A percentile compares a stretch with the other conserved stretches of the same genome.
Conservation (phyloP, 345 rosid species). For the Combretum micranthum region DNA sequence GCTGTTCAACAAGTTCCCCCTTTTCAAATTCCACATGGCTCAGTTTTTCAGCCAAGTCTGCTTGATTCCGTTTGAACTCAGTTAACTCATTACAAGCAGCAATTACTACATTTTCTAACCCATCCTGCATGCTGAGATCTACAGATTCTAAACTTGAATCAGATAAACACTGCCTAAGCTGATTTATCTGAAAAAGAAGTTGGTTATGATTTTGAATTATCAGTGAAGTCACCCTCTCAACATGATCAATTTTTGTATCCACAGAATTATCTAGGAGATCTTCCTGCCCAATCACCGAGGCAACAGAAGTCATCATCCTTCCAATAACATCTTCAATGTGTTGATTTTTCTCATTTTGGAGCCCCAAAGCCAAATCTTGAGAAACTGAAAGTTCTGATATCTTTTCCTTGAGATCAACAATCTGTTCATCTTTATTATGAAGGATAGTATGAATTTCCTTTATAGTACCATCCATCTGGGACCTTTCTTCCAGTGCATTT, state of each 20-base stretch:
- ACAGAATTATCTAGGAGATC: constrained; percentile 51
- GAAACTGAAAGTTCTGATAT: constrained; percentile 35
- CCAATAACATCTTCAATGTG: constrained; percentile 41
- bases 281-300: constrained; percentile 45
- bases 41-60: constrained; percentile 33
- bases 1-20: constrained; percentile 48
- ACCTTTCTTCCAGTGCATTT: constrained; percentile 33
- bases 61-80: constrained; percentile 56
- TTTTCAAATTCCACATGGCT: constrained; percentile 48
- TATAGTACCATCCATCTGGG: constrained; percentile 31
- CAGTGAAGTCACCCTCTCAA: constrained; percentile 45
- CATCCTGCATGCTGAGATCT: constrained; percentile 43
- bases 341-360: constrained; percentile 24
- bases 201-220: constrained; percentile 57
- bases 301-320: constrained; percentile 57
- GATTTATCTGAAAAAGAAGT: constrained; percentile 55
- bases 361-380: constrained; percentile 9
- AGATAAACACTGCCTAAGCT: constrained; percentile 56
- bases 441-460: constrained; percentile 33
- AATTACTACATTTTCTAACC: constrained; percentile 40
- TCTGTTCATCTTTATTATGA: constrained; percentile 41
- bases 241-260: constrained; percentile 36
- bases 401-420: constrained; percentile 50
- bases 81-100: constrained; percentile 55
- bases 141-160: constrained; percentile 24